Evolutionary conservation across 2,329 filamentous ascomycete genomes (phyloP).

Genomic region (Elsinoe ampelina): DNA sequence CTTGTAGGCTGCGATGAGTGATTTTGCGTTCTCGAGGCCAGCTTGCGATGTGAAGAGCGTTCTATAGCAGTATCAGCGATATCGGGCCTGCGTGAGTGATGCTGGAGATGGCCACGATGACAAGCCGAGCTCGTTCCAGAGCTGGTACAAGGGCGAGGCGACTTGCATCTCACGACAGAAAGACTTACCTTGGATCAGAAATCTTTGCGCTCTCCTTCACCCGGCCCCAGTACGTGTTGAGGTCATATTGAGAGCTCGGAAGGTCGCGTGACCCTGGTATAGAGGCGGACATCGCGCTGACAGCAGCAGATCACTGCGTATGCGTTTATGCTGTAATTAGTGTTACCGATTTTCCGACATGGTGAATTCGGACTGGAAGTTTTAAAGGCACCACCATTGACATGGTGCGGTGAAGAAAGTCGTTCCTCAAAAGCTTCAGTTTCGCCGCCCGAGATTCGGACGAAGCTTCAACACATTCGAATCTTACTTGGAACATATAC

Average conservation of each 20-base stretch:
- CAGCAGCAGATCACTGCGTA: neutral
- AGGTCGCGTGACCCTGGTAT: slow-evolving; percentile 65
- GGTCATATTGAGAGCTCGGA: slow-evolving; percentile 83
- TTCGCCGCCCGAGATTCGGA: neutral
- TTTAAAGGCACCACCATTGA: no score
- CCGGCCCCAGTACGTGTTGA: slow-evolving; percentile 88
- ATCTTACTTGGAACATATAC: no score
- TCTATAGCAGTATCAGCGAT: slow-evolving; percentile 39
- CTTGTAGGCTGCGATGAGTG: slow-evolving; percentile 76
- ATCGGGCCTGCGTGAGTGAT: neutral
- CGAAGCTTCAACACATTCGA: neutral
- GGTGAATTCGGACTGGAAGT: no score
- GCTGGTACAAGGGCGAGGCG: no score
- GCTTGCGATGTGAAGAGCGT: slow-evolving; percentile 71
- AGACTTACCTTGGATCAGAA: slow-evolving; percentile 86
- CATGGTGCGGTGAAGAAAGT: no score
- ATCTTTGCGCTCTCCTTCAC: slow-evolving; percentile 83
- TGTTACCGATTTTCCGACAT: no score
- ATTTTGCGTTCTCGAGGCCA: slow-evolving; percentile 79
- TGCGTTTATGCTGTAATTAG: no score
- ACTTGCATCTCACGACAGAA: no score
- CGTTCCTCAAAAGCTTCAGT: neutral
- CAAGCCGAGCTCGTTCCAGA: no score
- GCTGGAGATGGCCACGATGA: neutral
- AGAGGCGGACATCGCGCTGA: slow-evolving; percentile 47